Evolutionary conservation across 2,329 filamentous ascomycete species (phyloP).

Genomic region (Huntiella bhutanensis): DNA sequence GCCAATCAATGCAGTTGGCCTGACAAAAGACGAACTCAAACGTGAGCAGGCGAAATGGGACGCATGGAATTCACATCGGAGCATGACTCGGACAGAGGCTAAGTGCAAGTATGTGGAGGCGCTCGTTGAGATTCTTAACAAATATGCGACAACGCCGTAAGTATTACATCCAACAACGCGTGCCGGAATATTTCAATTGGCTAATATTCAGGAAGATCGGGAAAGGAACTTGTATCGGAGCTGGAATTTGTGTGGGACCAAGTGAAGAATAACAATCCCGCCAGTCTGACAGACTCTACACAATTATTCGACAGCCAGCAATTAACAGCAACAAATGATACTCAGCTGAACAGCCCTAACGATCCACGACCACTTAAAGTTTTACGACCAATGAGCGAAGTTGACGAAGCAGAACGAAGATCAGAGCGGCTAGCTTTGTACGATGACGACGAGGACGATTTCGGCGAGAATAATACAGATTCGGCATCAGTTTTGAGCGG

Average conservation of each 20-base stretch:
- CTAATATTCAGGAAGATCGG: slow-evolving; percentile 34
- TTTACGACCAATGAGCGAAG: slow-evolving; percentile 71
- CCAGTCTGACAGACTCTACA: slow-evolving; percentile 40
- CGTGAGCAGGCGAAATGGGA: slow-evolving; percentile 62
- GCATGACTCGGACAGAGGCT: slow-evolving; percentile 71
- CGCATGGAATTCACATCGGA: slow-evolving; percentile 80
- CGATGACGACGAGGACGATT: slow-evolving; percentile 26
- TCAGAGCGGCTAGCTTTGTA: slow-evolving; percentile 29
- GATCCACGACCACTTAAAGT: slow-evolving; percentile 39
- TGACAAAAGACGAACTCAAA: slow-evolving; percentile 33
- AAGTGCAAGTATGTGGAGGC: slow-evolving; percentile 89
- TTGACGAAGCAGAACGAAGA: slow-evolving; percentile 45
- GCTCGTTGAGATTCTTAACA: slow-evolving; percentile 90
- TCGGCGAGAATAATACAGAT: slow-evolving; percentile 14
- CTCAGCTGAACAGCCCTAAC: slow-evolving; percentile 13
- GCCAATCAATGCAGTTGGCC: slow-evolving; percentile 34
- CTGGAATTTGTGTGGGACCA: slow-evolving; percentile 99
- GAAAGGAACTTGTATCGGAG: slow-evolving; percentile 71
- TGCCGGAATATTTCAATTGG: no score
- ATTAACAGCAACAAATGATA: not conserved
- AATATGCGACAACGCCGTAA: slow-evolving; percentile 71
- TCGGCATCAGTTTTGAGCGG: slow-evolving; percentile 5
- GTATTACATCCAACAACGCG: slow-evolving; percentile 15
- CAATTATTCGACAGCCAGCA: slow-evolving; percentile 26
- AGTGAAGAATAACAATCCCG: slow-evolving; percentile 62